Percentiles rank a stretch among this genome's conserved stretches.
Evolutionary conservation across 495 filamentous ascomycete species (phyloP).

Genomic region (Rostrohypoxylon terebratum): DNA sequence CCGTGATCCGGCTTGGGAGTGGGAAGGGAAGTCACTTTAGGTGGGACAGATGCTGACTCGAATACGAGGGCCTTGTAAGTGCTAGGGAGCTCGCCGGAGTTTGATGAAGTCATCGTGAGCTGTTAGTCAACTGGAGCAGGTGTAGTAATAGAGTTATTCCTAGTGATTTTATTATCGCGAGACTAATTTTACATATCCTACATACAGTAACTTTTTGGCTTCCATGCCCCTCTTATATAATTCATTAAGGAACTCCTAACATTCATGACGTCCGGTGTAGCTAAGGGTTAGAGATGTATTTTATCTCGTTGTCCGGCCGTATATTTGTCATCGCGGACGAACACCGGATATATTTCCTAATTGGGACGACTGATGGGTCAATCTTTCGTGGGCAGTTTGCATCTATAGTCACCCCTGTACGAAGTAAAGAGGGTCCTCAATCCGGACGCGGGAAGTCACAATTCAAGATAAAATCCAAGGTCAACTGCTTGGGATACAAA

Average conservation of each 20-base stretch:
- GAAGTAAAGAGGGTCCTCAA: neutral
- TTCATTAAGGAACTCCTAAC: neutral
- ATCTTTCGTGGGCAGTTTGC: neutral
- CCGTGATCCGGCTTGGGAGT: slow-evolving; percentile 29
- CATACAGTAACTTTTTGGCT: neutral
- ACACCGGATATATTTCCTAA: slow-evolving; percentile 3
- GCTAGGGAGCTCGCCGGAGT: slow-evolving; percentile 13
- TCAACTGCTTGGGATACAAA: neutral
- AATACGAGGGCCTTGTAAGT: slow-evolving; percentile 43
- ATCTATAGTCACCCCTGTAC: neutral
- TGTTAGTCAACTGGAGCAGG: too few relatives aligned
- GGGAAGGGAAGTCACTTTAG: slow-evolving; percentile 28
- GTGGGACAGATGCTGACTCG: slow-evolving; percentile 28
- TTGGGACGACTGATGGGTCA: neutral
- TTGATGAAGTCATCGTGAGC: slow-evolving; percentile 2
- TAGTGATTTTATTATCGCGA: neutral
- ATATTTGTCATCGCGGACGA: slow-evolving; percentile 13
- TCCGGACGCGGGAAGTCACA: neutral
- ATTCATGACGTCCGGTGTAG: neutral
- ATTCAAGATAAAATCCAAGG: neutral
- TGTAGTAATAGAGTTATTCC: neutral
- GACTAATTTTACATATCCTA: neutral
- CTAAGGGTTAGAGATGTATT: neutral
- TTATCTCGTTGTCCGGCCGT: neutral
- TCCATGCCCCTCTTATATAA: neutral